Evolutionary conservation across 805 yeast species (phyloP), one percentile per base, ranked within the genome.

Genomic region (Lipomyces sp.): DNA sequence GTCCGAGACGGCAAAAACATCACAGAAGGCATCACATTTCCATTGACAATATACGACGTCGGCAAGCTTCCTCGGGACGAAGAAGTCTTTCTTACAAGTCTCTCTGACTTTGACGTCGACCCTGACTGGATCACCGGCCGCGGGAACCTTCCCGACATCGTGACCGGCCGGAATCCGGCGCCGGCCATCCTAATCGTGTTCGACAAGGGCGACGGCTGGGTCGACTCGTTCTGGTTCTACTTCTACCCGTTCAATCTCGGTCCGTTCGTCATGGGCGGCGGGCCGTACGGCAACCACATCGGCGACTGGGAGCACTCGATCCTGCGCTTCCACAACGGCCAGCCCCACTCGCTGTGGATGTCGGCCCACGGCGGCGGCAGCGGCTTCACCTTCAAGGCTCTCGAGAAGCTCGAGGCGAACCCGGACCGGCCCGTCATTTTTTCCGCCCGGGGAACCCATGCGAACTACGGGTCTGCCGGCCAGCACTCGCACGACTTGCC

Each of bases 231-330:
- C 65, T 91, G 98, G 97, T 93, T 91, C 67, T 90, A 87, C 65
- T 91, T 91, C 65, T 91, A 93, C 65, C 84, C 95, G 1, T 91
- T 91, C 72, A 91, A 91, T 65, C 72, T 86, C 58, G 98, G 98
- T 0, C 97, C 98, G 0, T 91, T 83, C 69, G 97, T 91, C 8
- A 89, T 91, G 97, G 98, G 98, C 2, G 78, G 79, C 33, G 98
- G 98, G 0, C 98, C 98, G 0, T 93, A 84, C 72, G 98, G 98
- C 0, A 86, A 91, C 65, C 98, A 91, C 65, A 81, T 93, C 31
- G 98, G 98, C 5, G 98, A 91, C 70, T 91, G 98, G 98, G 98
- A 91, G 62, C 98, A 91, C 67, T 81, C 95, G 1, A 70, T 91
- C 32, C 91, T 89, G 13, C 74, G 98, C 23, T 91, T 87, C 65